phyloP scores from a whole-genome alignment of 2,329 filamentous ascomycete species.

The Cytospora piceae region DNA sequence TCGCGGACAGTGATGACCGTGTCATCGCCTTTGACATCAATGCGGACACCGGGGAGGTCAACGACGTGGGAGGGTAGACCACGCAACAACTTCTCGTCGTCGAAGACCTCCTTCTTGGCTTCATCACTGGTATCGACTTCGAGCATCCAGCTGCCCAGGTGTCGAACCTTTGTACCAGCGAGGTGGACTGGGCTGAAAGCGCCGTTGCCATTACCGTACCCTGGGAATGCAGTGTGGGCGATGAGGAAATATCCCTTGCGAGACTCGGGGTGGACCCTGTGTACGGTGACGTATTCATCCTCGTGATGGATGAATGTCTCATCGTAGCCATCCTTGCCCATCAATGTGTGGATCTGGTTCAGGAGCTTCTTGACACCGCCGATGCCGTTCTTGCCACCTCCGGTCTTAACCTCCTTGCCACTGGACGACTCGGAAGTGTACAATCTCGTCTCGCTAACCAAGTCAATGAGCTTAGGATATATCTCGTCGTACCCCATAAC shows the following conservation, averaged over 20 bases:
- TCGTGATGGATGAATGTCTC: slow-evolving; percentile 98
- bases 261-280: slow-evolving; percentile 89
- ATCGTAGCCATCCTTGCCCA: slow-evolving; percentile 93
- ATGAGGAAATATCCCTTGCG: slow-evolving; percentile 95
- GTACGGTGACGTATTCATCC: slow-evolving; percentile 93
- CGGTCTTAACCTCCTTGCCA: slow-evolving; percentile 60
- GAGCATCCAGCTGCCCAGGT: slow-evolving; percentile 89
- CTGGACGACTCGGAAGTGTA: slow-evolving; percentile 80
- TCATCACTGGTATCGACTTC: slow-evolving; percentile 82
- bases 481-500: slow-evolving; percentile 99
- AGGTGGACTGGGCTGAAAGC: slow-evolving; percentile 79
- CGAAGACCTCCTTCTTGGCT: slow-evolving; percentile 64
- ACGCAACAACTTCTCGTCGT: slow-evolving; percentile 72
- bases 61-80: slow-evolving; percentile 85
- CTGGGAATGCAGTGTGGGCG: slow-evolving; percentile 93
- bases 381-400: slow-evolving; percentile 80
- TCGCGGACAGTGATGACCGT: slow-evolving; percentile 81
- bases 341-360: slow-evolving; percentile 91
- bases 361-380: slow-evolving; percentile 88
- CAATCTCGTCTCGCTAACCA: slow-evolving; percentile 84
- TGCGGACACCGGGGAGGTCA: slow-evolving; percentile 71
- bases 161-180: slow-evolving; percentile 80
- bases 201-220: slow-evolving; percentile 83
- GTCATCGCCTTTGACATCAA: slow-evolving; percentile 73
- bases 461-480: slow-evolving; percentile 89